phyloP scores from a whole-genome alignment of 495 filamentous ascomycete genomes.

The Durotheca rogersii region DNA sequence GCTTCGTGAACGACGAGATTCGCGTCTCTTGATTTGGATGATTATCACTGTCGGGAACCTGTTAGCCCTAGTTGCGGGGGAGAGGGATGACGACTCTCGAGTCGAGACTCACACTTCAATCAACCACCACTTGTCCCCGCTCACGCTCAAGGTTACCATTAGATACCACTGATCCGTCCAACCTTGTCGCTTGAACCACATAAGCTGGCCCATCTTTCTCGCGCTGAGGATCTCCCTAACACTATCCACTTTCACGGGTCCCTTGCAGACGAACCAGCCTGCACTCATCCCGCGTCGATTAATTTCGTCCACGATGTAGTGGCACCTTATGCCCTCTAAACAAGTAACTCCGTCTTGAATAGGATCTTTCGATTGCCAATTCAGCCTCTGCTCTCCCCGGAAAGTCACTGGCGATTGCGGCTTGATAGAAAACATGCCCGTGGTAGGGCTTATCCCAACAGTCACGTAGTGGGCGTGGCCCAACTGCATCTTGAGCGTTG shows the following conservation, averaged over 20 bases:
- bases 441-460: conserved; percentile 68
- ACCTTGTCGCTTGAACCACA: conserved; percentile 62
- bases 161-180: conserved; percentile 70
- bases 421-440: conserved; percentile 56
- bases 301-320: conserved; percentile 62
- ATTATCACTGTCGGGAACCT: conserved; percentile 18
- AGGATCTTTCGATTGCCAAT: conserved; percentile 51
- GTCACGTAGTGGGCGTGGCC: conserved; percentile 56
- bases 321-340: conserved; percentile 59
- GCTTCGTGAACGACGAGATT: conserved; percentile 35
- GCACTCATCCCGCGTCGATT: conserved; percentile 57
- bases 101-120: conserved; percentile 56
- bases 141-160: conserved; percentile 66
- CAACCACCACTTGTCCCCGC: conserved; percentile 77
- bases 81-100: conserved; percentile 4
- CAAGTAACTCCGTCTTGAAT: conserved; percentile 54
- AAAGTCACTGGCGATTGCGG: conserved; percentile 44
- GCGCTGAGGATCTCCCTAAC: conserved; percentile 60
- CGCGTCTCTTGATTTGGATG: conserved; percentile 24
- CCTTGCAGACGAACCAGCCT: conserved; percentile 60
- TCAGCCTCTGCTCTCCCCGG: conserved; percentile 53
- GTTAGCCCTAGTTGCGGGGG: conserved; percentile 8
- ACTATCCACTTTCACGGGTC: conserved; percentile 58
- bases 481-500: conserved; percentile 65
- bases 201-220: conserved; percentile 55